A percentile compares a stretch with the other conserved stretches of the same genome.
phyloP scores from a whole-genome alignment of 495 filamentous ascomycete species.

The Penicillium roqueforti region DNA sequence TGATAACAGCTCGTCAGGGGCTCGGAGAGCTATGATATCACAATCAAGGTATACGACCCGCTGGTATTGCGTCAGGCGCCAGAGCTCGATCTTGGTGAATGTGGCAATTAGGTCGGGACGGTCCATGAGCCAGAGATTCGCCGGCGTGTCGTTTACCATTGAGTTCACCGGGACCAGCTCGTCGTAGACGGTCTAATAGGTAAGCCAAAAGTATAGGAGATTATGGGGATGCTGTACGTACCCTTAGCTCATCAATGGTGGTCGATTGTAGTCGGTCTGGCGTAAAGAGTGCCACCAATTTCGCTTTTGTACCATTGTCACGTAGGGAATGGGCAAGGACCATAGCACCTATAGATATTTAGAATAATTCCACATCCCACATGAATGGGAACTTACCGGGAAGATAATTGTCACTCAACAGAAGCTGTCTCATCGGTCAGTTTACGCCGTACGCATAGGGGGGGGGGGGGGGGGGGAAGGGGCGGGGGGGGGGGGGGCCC shows the following conservation, averaged over 20 bases:
- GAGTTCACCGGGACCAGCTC: constrained; percentile 80
- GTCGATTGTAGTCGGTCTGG: constrained; percentile 65
- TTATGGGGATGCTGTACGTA: constrained; percentile 26
- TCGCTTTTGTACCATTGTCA: constrained; percentile 84
- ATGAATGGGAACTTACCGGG: constrained; percentile 56
- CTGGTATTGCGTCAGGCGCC: constrained; percentile 84
- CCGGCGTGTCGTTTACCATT: constrained; percentile 68
- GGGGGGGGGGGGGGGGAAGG: too few relatives aligned
- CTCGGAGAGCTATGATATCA: constrained; percentile 79
- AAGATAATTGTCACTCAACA: constrained; percentile 85
- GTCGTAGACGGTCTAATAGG: constrained; percentile 71
- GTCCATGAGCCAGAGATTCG: constrained; percentile 87
- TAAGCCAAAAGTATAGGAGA: background rate
- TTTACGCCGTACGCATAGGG: constrained; percentile 18
- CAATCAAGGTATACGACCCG: constrained; percentile 91
- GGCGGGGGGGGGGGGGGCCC: too few relatives aligned
- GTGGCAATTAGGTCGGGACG: constrained; percentile 83
- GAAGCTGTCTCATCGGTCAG: constrained; percentile 53
- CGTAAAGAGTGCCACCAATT: constrained; percentile 79
- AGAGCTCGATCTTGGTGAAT: constrained; percentile 95
- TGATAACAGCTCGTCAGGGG: constrained; percentile 88
- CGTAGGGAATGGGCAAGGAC: constrained; percentile 92
- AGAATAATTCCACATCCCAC: background rate
- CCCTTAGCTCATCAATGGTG: constrained; percentile 76
- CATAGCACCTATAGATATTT: constrained; percentile 62